Conservation (phyloP, 345 rosid genomes). For the Eutrema yunnanense region DNA sequence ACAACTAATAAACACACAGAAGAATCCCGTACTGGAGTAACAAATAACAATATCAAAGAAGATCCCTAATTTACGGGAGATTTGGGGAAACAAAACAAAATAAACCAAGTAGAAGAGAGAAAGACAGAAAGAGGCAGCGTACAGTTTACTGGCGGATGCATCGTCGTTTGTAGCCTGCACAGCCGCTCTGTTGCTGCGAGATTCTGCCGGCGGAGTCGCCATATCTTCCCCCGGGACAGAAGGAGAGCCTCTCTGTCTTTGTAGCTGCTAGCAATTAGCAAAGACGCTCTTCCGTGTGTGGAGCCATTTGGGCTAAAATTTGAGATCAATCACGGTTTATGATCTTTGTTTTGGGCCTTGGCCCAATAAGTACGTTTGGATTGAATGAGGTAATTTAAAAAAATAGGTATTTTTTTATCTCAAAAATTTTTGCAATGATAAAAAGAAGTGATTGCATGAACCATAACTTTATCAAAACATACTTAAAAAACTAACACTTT, state of each 20-base stretch:
- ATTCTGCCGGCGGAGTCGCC: conserved; percentile 41
- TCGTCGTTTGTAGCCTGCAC: conserved; percentile 98
- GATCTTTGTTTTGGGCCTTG: neutral
- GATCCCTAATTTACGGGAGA: neutral
- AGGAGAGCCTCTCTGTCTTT: neutral
- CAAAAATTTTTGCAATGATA: too few relatives aligned
- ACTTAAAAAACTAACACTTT: too few relatives aligned
- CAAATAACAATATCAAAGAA: neutral
- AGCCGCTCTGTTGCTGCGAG: conserved; percentile 72
- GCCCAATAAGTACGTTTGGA: neutral
- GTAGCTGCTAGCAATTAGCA: neutral
- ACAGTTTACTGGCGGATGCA: conserved; percentile 94
- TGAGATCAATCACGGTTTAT: neutral
- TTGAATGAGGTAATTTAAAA: too few relatives aligned
- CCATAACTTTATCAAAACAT: too few relatives aligned
- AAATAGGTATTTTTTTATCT: too few relatives aligned
- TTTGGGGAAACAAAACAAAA: neutral
- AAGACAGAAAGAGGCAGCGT: neutral
- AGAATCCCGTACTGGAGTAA: neutral
- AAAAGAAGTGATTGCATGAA: too few relatives aligned
- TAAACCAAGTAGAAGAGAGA: neutral
- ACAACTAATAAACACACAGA: neutral
- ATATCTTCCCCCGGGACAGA: conserved; percentile 15
- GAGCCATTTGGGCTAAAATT: neutral
- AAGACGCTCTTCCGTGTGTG: neutral